Evolutionary conservation across 2,329 filamentous ascomycete species (phyloP).

Genomic region (Alternaria brassicae): DNA sequence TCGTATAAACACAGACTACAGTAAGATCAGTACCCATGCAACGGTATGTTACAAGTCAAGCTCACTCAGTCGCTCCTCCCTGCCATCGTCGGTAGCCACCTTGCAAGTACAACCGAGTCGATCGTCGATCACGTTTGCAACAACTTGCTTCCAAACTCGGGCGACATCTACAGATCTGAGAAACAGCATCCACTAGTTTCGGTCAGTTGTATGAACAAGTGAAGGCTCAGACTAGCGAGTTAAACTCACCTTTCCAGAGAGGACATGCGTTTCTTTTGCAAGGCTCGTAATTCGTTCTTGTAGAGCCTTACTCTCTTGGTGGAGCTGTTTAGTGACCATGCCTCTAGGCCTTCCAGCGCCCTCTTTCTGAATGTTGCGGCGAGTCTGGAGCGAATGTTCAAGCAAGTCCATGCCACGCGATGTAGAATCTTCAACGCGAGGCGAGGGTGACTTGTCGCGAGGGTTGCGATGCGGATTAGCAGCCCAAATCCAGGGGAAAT

Average conservation of each 20-base stretch:
- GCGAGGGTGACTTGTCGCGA: constrained; percentile 38
- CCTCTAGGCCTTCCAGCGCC: constrained; percentile 57
- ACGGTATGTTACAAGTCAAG: not conserved
- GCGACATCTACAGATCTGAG: constrained; percentile 63
- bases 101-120: constrained; percentile 77
- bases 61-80: constrained; percentile 62
- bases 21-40: not conserved
- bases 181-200: constrained; percentile 76
- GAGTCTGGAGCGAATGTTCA: constrained; percentile 55
- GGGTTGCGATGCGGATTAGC: constrained; percentile 65
- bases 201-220: constrained; percentile 11
- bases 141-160: constrained; percentile 70
- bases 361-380: constrained; percentile 59
- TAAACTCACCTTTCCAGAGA: constrained; percentile 68
- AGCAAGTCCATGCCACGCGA: constrained; percentile 64
- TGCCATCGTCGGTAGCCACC: constrained; percentile 65
- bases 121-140: constrained; percentile 70
- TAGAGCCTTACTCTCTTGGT: constrained; percentile 52
- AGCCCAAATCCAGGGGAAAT: constrained; percentile 75
- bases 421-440: constrained; percentile 59
- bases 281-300: constrained; percentile 65
- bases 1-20: constrained; percentile 72
- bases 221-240: not conserved
- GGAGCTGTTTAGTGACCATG: constrained; percentile 50
- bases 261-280: constrained; percentile 65